These are phyloP conservation scores for Phytomonas serpens DNA, from an alignment of 208 protist genomes.

Conservation along the genomic window DNA sequence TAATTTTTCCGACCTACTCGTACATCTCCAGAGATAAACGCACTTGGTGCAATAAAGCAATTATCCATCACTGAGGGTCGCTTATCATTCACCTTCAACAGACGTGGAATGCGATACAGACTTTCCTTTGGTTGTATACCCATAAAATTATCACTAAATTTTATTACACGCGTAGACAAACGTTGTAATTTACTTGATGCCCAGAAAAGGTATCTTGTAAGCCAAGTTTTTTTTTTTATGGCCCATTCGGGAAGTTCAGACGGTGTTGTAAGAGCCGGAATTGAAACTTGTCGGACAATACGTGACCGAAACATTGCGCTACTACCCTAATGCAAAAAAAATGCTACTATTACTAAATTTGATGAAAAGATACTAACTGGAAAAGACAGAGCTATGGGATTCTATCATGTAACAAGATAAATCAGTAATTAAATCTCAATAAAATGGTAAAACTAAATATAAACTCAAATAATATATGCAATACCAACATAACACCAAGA, in stretches of 20 bases:
- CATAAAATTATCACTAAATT: constrained; percentile 54
- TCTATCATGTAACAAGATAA: not conserved
- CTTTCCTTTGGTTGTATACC: constrained; percentile 69
- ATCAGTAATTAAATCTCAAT: not conserved
- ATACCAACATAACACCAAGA: not conserved
- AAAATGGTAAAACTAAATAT: constrained; percentile 8
- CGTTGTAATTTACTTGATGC: constrained; percentile 31
- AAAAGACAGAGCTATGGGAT: not conserved
- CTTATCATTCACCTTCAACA: constrained; percentile 62
- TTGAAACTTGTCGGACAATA: constrained; percentile 16
- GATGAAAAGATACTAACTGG: not conserved
- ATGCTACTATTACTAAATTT: constrained; percentile 1
- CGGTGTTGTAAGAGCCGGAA: constrained; percentile 24
- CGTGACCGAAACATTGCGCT: constrained; percentile 31
- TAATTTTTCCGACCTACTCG: constrained; percentile 84
- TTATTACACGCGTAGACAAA: constrained; percentile 29
- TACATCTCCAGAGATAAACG: constrained; percentile 76
- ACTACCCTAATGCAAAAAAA: constrained; percentile 11
- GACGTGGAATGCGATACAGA: constrained; percentile 69
- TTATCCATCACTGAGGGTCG: constrained; percentile 83
- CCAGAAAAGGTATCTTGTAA: constrained; percentile 31
- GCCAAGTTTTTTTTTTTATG: constrained; percentile 39
- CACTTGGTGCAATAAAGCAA: constrained; percentile 84
- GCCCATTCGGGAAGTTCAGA: constrained; percentile 65
- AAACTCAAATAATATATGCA: not conserved